Conservation (phyloP, 148 eudicot genomes). For the Pharnaceum exiguum region DNA sequence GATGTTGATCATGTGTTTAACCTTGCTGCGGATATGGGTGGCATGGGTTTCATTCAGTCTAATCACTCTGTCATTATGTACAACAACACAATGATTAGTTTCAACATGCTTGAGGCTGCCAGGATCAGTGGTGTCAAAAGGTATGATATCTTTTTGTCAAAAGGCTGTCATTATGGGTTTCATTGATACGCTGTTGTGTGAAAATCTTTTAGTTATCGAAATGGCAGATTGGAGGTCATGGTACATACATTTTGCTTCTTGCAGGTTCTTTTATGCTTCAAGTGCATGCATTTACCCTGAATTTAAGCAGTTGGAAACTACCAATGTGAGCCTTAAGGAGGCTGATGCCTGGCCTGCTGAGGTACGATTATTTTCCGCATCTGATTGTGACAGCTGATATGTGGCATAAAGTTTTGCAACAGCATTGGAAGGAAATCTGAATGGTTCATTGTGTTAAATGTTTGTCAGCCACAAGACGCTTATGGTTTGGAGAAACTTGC, state of each 20-base stretch:
- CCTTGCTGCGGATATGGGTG: slow-evolving; percentile 64
- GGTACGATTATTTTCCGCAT: slow-evolving; percentile 13
- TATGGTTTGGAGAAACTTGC: slow-evolving; percentile 61
- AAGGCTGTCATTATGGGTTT: not conserved
- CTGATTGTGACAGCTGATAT: not conserved
- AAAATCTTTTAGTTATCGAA: not conserved
- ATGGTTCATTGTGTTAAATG: not conserved
- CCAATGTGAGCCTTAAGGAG: slow-evolving; percentile 49
- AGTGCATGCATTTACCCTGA: slow-evolving; percentile 61
- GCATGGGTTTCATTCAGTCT: slow-evolving; percentile 57
- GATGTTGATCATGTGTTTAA: slow-evolving; percentile 55
- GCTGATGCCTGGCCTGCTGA: slow-evolving; percentile 63
- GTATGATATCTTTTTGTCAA: slow-evolving; percentile 14
- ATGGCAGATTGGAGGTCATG: not conserved
- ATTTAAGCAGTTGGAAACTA: slow-evolving; percentile 52
- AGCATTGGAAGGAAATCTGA: not conserved
- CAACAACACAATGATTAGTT: slow-evolving; percentile 58
- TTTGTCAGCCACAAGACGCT: slow-evolving; percentile 51
- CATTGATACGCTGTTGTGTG: not conserved
- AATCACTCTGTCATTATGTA: slow-evolving; percentile 55
- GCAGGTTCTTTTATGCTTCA: slow-evolving; percentile 56
- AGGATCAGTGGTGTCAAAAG: slow-evolving; percentile 51
- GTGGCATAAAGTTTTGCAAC: not conserved
- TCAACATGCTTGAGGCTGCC: slow-evolving; percentile 59
- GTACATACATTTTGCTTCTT: not conserved